Evolutionary conservation across 1,284 basidiomycete genomes (phyloP).

Genomic region (Trametes versicolor): DNA sequence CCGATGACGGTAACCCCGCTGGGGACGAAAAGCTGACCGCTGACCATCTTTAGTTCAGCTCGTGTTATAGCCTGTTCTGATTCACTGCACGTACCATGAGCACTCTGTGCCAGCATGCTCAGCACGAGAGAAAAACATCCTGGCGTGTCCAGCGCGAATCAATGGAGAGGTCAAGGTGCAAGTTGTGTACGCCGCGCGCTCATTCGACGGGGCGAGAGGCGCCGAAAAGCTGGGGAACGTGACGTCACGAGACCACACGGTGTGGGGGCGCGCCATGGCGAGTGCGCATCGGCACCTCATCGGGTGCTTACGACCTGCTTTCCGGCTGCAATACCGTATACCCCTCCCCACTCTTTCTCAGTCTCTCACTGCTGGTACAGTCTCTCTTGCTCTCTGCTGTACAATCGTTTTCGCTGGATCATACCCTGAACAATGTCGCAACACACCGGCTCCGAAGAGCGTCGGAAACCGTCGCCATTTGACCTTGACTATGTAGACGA

Average conservation of each 20-base stretch:
- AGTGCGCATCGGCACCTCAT: neutral
- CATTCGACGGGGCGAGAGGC: constrained; percentile 1
- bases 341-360: constrained; percentile 5
- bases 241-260: constrained; percentile 31
- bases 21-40: neutral
- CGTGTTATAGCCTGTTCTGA: too few relatives aligned
- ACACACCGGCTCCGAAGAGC: constrained; percentile 9
- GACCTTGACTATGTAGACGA: constrained; percentile 75
- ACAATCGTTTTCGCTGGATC: constrained; percentile 1
- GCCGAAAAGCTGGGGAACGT: constrained; percentile 7
- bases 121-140: too few relatives aligned
- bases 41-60: too few relatives aligned
- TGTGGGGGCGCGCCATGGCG: neutral
- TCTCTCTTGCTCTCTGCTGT: constrained; percentile 21
- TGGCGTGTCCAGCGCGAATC: too few relatives aligned
- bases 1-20: neutral
- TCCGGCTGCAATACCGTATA: constrained; percentile 3
- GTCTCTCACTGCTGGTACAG: constrained; percentile 25
- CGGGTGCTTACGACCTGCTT: neutral
- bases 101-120: too few relatives aligned
- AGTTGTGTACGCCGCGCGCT: neutral
- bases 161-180: neutral
- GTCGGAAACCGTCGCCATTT: constrained; percentile 39
- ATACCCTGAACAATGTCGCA: constrained; percentile 17
- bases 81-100: too few relatives aligned